phyloP scores from a whole-genome alignment of 2,329 filamentous ascomycete genomes.

The Pseudogymnoascus sp. region DNA sequence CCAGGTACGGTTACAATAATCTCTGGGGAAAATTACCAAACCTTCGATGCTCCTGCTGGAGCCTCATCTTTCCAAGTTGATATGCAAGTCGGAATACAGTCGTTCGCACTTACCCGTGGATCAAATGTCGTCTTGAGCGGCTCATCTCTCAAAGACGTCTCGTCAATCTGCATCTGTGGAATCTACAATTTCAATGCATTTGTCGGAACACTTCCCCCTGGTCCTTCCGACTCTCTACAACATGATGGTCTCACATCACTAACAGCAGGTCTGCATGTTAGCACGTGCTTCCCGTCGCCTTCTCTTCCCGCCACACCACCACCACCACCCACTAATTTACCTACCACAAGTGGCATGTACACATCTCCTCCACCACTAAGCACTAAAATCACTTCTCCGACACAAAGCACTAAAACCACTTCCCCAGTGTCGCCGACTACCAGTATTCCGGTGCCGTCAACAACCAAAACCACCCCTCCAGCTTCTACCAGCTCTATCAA shows the following conservation, averaged over 20 bases:
- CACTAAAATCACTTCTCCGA: too few relatives aligned
- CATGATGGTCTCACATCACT: slow-evolving; percentile 24
- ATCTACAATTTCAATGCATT: slow-evolving; percentile 24
- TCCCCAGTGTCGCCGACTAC: too few relatives aligned
- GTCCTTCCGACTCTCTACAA: slow-evolving; percentile 21
- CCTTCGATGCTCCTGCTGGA: slow-evolving; percentile 18
- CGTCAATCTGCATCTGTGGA: slow-evolving; percentile 18
- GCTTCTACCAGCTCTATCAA: not conserved
- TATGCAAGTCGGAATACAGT: slow-evolving; percentile 19
- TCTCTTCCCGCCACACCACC: slow-evolving; percentile 21
- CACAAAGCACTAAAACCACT: too few relatives aligned
- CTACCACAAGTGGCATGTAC: slow-evolving; percentile 10
- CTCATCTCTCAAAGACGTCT: slow-evolving; percentile 17
- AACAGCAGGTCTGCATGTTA: slow-evolving; percentile 27
- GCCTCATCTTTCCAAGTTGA: slow-evolving; percentile 13
- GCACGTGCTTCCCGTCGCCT: slow-evolving; percentile 27
- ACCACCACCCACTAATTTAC: slow-evolving; percentile 12
- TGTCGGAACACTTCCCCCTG: slow-evolving; percentile 18
- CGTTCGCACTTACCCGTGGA: slow-evolving; percentile 17
- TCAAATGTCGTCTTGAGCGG: slow-evolving; percentile 14
- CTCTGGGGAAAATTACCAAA: slow-evolving; percentile 21
- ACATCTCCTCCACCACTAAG: too few relatives aligned
- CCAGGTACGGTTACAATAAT: slow-evolving; percentile 24
- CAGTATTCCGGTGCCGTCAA: too few relatives aligned
- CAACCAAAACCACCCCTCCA: too few relatives aligned